A percentile compares a stretch with the other conserved stretches of the same genome.
phyloP scores from a whole-genome alignment of 1,284 basidiomycete species.

The Ustilago tritici region DNA sequence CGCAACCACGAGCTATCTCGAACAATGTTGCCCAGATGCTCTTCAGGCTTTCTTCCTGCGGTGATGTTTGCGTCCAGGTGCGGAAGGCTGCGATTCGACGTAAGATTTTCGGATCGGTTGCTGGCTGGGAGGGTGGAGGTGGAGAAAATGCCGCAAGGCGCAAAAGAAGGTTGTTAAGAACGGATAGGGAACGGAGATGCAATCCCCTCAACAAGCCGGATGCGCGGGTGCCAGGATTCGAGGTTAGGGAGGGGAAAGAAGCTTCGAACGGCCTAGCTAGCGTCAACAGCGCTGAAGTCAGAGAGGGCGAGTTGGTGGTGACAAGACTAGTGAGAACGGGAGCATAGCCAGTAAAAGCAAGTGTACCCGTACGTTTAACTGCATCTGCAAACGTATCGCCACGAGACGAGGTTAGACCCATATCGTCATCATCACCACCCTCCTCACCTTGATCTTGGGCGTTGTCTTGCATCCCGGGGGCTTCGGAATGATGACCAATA shows the following conservation, averaged over 20 bases:
- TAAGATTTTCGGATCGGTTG: slow-evolving; percentile 37
- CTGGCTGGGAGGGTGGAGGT: slow-evolving; percentile 62
- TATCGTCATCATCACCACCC: slow-evolving; percentile 28
- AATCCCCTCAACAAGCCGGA: slow-evolving; percentile 37
- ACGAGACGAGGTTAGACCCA: slow-evolving; percentile 3
- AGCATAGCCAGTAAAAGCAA: slow-evolving; percentile 37
- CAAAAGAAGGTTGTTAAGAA: slow-evolving; percentile 57
- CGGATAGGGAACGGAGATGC: slow-evolving; percentile 57
- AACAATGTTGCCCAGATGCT: slow-evolving; percentile 25
- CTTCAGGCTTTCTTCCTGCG: background rate
- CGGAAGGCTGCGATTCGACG: slow-evolving; percentile 40
- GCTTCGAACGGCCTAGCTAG: slow-evolving; percentile 48
- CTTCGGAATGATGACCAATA: slow-evolving; percentile 8
- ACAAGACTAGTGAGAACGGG: slow-evolving; percentile 24
- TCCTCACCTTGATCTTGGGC: slow-evolving; percentile 16
- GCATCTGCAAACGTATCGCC: slow-evolving; percentile 45
- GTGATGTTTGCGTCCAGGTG: slow-evolving; percentile 12
- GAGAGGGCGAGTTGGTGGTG: background rate
- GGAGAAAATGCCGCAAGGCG: slow-evolving; percentile 52
- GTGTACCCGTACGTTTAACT: slow-evolving; percentile 29
- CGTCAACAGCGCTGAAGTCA: slow-evolving; percentile 31
- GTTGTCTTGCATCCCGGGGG: background rate
- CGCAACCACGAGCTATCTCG: slow-evolving; percentile 43
- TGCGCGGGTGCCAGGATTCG: background rate
- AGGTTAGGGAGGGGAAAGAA: slow-evolving; percentile 42